Conservation (phyloP, 2,329 filamentous ascomycete genomes). For the Fusarium succisae region DNA sequence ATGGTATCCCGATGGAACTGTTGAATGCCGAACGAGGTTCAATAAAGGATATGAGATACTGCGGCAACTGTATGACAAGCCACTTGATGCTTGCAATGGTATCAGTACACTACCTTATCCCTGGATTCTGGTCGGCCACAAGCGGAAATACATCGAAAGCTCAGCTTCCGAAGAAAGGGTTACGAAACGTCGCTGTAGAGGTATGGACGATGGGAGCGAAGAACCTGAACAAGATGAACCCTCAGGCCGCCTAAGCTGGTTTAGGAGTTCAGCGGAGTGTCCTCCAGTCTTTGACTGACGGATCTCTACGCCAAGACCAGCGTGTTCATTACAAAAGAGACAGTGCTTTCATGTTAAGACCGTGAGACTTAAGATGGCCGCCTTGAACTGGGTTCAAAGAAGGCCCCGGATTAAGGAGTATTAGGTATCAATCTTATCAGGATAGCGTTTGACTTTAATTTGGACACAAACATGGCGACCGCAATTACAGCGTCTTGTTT, state of each 20-base stretch:
- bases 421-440: background rate
- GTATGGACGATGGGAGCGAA: too few relatives aligned
- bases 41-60: too few relatives aligned
- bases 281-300: background rate
- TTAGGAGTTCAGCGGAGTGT: background rate
- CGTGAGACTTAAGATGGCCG: too few relatives aligned
- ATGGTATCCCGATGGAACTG: background rate
- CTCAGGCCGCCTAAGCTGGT: background rate
- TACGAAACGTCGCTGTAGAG: background rate
- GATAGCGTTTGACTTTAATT: background rate
- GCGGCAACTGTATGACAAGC: background rate
- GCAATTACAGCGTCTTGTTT: background rate
- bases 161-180: too few relatives aligned
- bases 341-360: background rate
- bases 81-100: background rate
- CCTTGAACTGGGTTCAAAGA: too few relatives aligned
- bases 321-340: rapidly evolving
- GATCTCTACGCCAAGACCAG: too few relatives aligned
- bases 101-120: background rate
- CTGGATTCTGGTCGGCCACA: background rate
- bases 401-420: background rate
- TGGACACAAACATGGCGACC: background rate
- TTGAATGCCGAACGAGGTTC: too few relatives aligned
- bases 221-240: background rate
- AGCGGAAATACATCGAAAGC: background rate